Evolutionary conservation across 768 basidiomycete genomes (phyloP), one percentile per base, ranked within the genome.

Genomic region (Filobasidium floriforme): DNA sequence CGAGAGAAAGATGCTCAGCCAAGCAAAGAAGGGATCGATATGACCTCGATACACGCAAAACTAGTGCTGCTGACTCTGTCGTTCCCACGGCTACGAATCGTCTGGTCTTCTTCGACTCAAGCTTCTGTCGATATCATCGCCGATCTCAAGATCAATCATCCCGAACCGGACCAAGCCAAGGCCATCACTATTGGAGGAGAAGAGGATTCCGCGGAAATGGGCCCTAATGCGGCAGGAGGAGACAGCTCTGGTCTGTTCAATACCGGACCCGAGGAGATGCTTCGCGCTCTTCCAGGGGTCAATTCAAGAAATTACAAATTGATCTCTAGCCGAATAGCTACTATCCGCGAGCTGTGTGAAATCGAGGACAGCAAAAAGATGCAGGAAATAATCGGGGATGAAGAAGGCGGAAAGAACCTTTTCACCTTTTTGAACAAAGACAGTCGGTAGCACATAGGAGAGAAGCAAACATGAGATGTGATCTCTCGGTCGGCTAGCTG

Each of bases 91-190:
- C 81, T 99, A 1, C 87, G 91, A 52, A 89, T 97, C 73, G 89
- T 99, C 75, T 98, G 96, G 96, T 92, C 92, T 0, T 92, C 92
- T 1, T 97, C 93, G 0, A 90, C 96, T 0, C 90, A 92, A 73
- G 88, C 89, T 22, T 92, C 91, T 0, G 84, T 90, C 0, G 88
- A 92, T 66, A 92, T 98, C 64, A 93, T 98, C 82, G 85, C 84
- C 57, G 96, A 97, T 73, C 86, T 99, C 41, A 99, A 99, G 73
- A 68, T 80, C 40, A 86, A 88, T 71, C 84, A 85, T 55, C 79
- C 84, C 0, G 91, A 99, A 75, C 96, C 96, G 0, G 88, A 94
- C 68, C 84, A 86, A 10, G 73, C 80, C 15, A 84, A 84, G 49
- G 92, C 96, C 0, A 85, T 92, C 46, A 79, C 86, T 1, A 82